phyloP scores from a whole-genome alignment of 2,329 filamentous ascomycete species.

The Tothia fuscella region DNA sequence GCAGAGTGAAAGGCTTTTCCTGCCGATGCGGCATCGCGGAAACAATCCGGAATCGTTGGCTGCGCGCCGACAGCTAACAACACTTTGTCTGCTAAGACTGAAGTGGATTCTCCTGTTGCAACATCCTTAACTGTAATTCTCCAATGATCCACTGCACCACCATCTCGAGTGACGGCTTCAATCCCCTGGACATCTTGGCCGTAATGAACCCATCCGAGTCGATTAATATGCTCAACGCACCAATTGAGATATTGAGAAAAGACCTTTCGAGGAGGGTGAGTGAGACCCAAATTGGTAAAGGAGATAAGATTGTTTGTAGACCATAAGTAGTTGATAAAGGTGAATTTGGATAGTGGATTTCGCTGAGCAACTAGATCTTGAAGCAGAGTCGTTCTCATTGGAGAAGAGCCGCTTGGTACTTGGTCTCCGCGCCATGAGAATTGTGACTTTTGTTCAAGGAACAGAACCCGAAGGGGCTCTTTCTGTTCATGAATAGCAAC shows the following conservation, averaged over 20 bases:
- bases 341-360: conserved; percentile 19
- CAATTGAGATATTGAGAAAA: conserved; percentile 19
- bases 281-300: conserved; percentile 19
- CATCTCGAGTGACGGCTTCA: background rate
- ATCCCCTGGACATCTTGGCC: conserved; percentile 13
- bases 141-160: background rate
- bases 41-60: conserved; percentile 1
- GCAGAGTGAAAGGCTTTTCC: conserved; percentile 4
- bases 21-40: too few relatives aligned
- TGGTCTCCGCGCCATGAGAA: conserved; percentile 7
- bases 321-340: conserved; percentile 20
- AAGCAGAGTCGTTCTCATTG: conserved; percentile 13
- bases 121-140: background rate
- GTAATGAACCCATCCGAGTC: conserved; percentile 17
- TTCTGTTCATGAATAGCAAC: conserved; percentile 9
- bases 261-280: conserved; percentile 15
- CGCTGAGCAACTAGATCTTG: conserved; percentile 18
- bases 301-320: conserved; percentile 17
- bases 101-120: background rate
- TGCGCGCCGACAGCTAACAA: conserved; percentile 3
- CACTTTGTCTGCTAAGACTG: conserved; percentile 7
- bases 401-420: conserved; percentile 1
- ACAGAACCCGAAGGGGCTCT: background rate
- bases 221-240: conserved; percentile 16
- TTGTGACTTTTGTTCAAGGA: conserved; percentile 3